Base-by-base conservation (phyloP, 306 rosid genomes). In the Alnus glutinosa region DNA sequence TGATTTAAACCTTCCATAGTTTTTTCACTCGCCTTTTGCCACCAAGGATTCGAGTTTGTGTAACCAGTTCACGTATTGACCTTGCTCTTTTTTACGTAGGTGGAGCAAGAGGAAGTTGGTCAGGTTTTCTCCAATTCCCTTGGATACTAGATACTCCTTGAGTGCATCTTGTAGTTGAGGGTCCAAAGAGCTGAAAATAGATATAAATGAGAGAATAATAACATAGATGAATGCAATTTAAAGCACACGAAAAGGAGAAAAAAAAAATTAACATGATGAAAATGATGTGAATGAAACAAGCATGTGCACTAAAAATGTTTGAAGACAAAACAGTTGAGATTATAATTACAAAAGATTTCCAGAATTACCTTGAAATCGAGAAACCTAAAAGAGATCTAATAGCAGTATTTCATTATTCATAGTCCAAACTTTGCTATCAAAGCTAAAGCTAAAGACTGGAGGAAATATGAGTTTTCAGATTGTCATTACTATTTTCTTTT, bases 1-100 rank as follows among this genome's bases (percentile, higher is more conserved):
- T 77, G 81, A 2, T 3, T 54, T 12, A 7, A 48, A 79, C 52
- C 23, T 48, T 37, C 37, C 68, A 63, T 55, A 1, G 57, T 70
- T 67, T 23, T 23, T 46, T 82, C 83, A 76, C 83, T 85, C 84
- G 15, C 73, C 8, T 85, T 83, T 69, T 15, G 83, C 73, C 34
- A 86, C 55, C 37, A 74, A 86, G 46, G 84, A 90, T 70, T 89
- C 88, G 30, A 88, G 88, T 58, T 73, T 83, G 77, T 85, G 82
- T 74, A 92, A 82, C 98, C 98, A 94, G 75, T 91, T 87, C 74
- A 88, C 75, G 42, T 94, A 94, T 46, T 91, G 97, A 52, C 73
- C 83, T 67, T 91, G 93, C 87, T 92, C 97, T 76, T 87, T 89
- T 73, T 71, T 85, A 78, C 89, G 93, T 9, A 89, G 83, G 83